Evolutionary conservation across 192 early-diverging fungal species (phyloP).

Genomic region (Obelidium mucronatum): DNA sequence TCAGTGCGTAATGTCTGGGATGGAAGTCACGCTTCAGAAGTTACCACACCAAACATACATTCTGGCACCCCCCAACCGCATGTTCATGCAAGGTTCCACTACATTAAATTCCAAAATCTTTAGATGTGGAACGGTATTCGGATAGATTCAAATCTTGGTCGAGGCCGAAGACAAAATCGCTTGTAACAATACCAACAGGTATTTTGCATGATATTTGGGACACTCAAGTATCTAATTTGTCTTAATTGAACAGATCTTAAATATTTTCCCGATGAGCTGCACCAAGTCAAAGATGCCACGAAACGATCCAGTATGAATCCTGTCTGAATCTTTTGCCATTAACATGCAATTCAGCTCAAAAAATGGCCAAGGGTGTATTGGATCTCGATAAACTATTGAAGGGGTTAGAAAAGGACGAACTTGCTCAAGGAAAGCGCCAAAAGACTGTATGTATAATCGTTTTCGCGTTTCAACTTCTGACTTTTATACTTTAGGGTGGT

Average conservation of each 20-base stretch:
- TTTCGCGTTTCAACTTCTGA: constrained; percentile 35
- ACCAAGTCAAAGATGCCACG: constrained; percentile 35
- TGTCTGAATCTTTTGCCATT: too few relatives aligned
- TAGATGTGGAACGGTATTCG: constrained; percentile 39
- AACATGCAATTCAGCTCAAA: background rate
- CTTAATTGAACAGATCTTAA: constrained; percentile 11
- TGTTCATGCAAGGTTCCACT: too few relatives aligned
- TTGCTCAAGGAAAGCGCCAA: background rate
- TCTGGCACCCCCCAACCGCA: too few relatives aligned
- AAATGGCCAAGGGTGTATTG: constrained; percentile 27
- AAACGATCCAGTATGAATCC: constrained; percentile 11
- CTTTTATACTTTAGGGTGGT: background rate
- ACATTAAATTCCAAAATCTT: too few relatives aligned
- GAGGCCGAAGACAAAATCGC: constrained; percentile 28
- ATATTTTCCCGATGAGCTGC: constrained; percentile 36
- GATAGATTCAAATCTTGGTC: constrained; percentile 34
- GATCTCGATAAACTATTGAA: constrained; percentile 14
- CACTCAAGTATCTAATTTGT: background rate
- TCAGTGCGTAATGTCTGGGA: too few relatives aligned
- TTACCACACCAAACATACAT: too few relatives aligned
- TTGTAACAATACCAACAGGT: constrained; percentile 21
- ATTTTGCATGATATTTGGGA: too few relatives aligned
- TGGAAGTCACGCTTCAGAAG: too few relatives aligned
- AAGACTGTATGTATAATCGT: constrained; percentile 8
- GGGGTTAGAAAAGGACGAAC: constrained; percentile 29